Conservation (phyloP, 768 basidiomycete species). For the Rhizopogon vinicolor region DNA sequence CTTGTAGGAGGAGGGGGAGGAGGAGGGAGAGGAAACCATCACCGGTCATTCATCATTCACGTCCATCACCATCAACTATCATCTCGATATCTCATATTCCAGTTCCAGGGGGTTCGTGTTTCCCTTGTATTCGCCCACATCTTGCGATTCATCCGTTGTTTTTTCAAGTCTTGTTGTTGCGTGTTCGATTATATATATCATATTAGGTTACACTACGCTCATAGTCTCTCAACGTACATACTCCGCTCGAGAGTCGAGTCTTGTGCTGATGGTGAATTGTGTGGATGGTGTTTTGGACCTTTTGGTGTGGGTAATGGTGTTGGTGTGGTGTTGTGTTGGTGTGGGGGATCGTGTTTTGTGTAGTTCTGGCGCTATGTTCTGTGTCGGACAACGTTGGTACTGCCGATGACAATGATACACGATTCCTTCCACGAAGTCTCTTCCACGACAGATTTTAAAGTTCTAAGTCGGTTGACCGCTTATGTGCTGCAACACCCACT, state of each 20-base stretch:
- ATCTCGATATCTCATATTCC: conserved; percentile 7
- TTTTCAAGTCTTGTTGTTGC: conserved; percentile 14
- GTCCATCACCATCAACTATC: conserved; percentile 11
- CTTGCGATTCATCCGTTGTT: conserved; percentile 3
- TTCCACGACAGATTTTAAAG: no score
- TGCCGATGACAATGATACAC: not conserved
- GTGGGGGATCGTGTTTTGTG: conserved; percentile 3
- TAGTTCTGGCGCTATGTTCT: not conserved
- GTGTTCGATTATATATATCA: conserved; percentile 25
- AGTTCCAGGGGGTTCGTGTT: conserved; percentile 7
- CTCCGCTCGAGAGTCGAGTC: conserved; percentile 4
- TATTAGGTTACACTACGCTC: conserved; percentile 17
- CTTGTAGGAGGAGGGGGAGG: not conserved
- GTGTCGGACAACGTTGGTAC: not conserved
- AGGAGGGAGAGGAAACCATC: conserved; percentile 4
- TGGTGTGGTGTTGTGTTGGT: conserved; percentile 9
- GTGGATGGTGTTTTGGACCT: conserved; percentile 8
- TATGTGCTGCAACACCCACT: no score
- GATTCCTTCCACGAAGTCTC: not conserved
- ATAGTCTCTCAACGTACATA: conserved; percentile 11
- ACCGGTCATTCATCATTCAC: conserved; percentile 9
- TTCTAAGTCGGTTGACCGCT: no score
- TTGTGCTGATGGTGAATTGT: conserved; percentile 15
- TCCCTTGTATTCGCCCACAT: conserved; percentile 3
- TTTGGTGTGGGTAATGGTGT: no score